Conservation (phyloP, 441 rosid genomes). For the Jatropha multifida region DNA sequence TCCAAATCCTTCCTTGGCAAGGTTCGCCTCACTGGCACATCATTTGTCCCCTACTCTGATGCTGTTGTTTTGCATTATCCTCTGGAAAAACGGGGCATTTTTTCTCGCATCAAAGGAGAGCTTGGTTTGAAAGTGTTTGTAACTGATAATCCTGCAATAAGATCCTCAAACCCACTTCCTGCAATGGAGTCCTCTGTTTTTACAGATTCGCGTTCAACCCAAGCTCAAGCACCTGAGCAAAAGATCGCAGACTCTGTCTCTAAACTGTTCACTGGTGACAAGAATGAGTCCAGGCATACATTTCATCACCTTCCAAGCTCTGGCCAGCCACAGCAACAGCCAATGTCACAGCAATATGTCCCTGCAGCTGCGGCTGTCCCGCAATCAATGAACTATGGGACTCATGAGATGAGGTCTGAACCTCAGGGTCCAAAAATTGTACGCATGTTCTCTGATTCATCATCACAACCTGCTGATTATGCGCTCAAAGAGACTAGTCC, state of each 20-base stretch:
- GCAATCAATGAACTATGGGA: conserved; percentile 37
- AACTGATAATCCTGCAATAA: conserved; percentile 60
- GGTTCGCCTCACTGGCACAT: conserved; percentile 70
- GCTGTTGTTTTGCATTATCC: conserved; percentile 82
- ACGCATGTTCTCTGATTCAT: conserved; percentile 43
- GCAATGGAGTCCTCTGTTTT: conserved; percentile 48
- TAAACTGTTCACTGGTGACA: conserved; percentile 29
- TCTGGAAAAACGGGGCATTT: conserved; percentile 59
- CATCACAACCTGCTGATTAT: conserved; percentile 63
- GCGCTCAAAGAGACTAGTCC: conserved; percentile 83
- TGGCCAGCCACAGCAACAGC: conserved; percentile 19
- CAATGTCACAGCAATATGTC: conserved; percentile 28
- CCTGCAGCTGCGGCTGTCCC: conserved; percentile 25
- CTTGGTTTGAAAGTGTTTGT: conserved; percentile 75
- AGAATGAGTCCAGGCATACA: conserved; percentile 43
- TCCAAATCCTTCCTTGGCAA: conserved; percentile 64
- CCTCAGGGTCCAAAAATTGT: conserved; percentile 44
- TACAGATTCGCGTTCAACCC: conserved; percentile 27
- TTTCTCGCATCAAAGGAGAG: conserved; percentile 73
- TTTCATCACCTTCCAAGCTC: conserved; percentile 55
- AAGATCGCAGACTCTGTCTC: conserved; percentile 15
- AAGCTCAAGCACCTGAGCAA: conserved; percentile 29
- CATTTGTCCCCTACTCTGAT: conserved; percentile 73
- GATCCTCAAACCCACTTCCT: conserved; percentile 49
- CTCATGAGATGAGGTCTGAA: conserved; percentile 54